These are phyloP conservation scores for Ustilago xerochloae DNA, from an alignment of 1,284 basidiomycete genomes.

Conservation along the genomic window DNA sequence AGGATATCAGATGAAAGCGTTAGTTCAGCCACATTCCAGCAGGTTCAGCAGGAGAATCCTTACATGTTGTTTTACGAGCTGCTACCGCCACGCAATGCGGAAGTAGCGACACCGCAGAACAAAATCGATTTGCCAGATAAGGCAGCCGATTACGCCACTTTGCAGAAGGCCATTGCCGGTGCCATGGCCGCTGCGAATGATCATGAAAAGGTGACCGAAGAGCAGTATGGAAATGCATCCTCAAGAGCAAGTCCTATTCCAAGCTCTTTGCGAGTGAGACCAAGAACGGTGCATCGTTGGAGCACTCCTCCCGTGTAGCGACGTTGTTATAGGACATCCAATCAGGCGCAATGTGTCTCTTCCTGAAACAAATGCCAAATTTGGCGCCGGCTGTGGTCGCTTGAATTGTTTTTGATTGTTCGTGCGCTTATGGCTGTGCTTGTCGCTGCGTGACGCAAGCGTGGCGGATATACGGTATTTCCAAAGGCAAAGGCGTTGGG, in stretches of 20 bases:
- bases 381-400: no score
- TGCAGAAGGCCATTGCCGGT: constrained; percentile 31
- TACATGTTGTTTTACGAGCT: constrained; percentile 66
- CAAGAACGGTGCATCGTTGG: constrained; percentile 41
- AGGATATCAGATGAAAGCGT: constrained; percentile 64
- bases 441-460: no score
- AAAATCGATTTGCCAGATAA: constrained; percentile 15
- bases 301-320: constrained; percentile 27
- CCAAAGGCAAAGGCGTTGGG: neutral
- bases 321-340: neutral
- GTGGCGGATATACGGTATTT: no score
- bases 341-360: no score
- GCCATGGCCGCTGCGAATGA: constrained; percentile 10
- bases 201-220: neutral
- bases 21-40: constrained; percentile 31
- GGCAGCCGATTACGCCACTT: constrained; percentile 21
- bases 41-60: constrained; percentile 63
- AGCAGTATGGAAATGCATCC: neutral
- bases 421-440: neutral
- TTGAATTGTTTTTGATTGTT: neutral
- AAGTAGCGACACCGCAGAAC: neutral
- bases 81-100: constrained; percentile 4
- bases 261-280: constrained; percentile 15
- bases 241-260: constrained; percentile 14
- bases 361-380: neutral